Evolutionary conservation across 495 filamentous ascomycete species (phyloP).

Genomic region (Penicillium lividum): DNA sequence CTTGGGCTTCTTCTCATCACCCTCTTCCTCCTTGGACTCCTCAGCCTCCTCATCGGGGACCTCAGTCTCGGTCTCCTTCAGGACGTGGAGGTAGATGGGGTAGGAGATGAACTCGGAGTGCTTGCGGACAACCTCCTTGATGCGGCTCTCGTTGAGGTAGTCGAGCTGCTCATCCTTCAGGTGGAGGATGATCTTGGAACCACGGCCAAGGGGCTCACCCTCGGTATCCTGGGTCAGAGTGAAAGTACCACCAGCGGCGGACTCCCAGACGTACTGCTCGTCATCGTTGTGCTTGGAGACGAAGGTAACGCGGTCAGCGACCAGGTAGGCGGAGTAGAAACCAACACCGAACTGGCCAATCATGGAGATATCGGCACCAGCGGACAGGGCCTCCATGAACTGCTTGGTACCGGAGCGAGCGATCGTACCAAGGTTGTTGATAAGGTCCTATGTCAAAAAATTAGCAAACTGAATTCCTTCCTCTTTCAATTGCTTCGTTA

Average conservation of each 20-base stretch:
- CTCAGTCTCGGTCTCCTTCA: slow-evolving; percentile 99
- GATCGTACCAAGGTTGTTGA: slow-evolving; percentile 99
- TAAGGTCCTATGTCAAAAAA: slow-evolving; percentile 68
- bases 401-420: slow-evolving; percentile 99
- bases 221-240: slow-evolving; percentile 88
- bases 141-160: slow-evolving; percentile 97
- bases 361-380: slow-evolving; percentile 99
- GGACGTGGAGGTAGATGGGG: slow-evolving; percentile 98
- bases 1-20: slow-evolving; percentile 82
- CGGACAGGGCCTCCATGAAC: slow-evolving; percentile 99
- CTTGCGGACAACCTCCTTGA: slow-evolving; percentile 99
- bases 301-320: slow-evolving; percentile 94
- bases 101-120: slow-evolving; percentile 99
- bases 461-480: slow-evolving; percentile 2
- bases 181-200: slow-evolving; percentile 96
- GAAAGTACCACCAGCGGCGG: slow-evolving; percentile 95
- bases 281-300: slow-evolving; percentile 99
- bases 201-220: slow-evolving; percentile 85
- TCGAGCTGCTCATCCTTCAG: slow-evolving; percentile 98
- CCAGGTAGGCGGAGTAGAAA: slow-evolving; percentile 99
- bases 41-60: slow-evolving; percentile 96
- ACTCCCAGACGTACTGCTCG: slow-evolving; percentile 99
- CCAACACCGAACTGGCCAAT: slow-evolving; percentile 99
- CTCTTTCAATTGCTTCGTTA: background rate
- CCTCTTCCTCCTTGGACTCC: slow-evolving; percentile 71